Percentiles rank a stretch among this genome's conserved stretches.
These are phyloP conservation scores for Cladorrhinum samala DNA, from an alignment of 495 filamentous ascomycete species.

Conservation along the genomic window DNA sequence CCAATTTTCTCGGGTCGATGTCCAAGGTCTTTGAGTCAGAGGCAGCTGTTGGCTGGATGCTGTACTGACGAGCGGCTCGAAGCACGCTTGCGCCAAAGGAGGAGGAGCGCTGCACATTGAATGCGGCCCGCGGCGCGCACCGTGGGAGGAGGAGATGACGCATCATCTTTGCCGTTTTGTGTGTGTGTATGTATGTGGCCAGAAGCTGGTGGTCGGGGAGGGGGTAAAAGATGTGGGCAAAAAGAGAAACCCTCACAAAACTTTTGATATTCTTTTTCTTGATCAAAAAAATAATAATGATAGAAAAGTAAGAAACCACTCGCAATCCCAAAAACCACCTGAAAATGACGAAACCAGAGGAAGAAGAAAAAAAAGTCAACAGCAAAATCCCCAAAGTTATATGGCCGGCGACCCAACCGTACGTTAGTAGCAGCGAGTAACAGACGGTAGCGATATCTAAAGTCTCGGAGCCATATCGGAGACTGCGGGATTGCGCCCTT, in stretches of 20 bases:
- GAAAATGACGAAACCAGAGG: neutral
- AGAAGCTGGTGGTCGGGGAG: neutral
- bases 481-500: constrained; percentile 5
- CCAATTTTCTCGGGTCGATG: constrained; percentile 71
- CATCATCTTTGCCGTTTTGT: constrained; percentile 18
- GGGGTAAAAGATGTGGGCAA: neutral
- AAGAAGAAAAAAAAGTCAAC: neutral
- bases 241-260: neutral
- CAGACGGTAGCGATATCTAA: neutral
- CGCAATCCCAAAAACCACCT: too few relatives aligned
- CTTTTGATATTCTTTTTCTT: too few relatives aligned
- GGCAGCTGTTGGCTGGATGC: constrained; percentile 50
- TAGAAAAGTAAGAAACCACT: too few relatives aligned
- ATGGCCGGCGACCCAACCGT: too few relatives aligned
- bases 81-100: constrained; percentile 15
- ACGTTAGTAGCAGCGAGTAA: too few relatives aligned
- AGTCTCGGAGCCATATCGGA: constrained; percentile 31
- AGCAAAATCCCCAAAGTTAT: too few relatives aligned
- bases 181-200: neutral
- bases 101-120: constrained; percentile 5
- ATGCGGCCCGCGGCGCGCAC: constrained; percentile 15
- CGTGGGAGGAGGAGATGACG: constrained; percentile 21
- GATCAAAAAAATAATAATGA: too few relatives aligned
- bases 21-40: constrained; percentile 44
- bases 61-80: constrained; percentile 46